Evolutionary conservation across 1,284 basidiomycete genomes (phyloP).

Genomic region (Calocybe gambosa): DNA sequence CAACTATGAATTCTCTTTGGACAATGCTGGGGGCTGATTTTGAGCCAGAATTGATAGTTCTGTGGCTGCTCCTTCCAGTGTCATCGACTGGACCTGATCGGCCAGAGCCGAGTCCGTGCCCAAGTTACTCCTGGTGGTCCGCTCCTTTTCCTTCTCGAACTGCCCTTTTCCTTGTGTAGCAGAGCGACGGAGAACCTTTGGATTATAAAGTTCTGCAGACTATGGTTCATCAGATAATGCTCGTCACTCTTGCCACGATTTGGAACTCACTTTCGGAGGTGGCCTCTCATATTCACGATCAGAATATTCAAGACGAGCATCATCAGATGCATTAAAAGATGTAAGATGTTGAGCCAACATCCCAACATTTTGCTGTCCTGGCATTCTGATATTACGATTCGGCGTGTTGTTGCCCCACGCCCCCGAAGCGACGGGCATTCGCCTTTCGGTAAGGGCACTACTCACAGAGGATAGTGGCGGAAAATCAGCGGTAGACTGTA

Average conservation of each 20-base stretch:
- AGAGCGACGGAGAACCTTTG: conserved; percentile 32
- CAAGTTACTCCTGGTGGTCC: conserved; percentile 20
- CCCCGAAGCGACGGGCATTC: conserved; percentile 44
- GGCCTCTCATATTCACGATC: conserved; percentile 47
- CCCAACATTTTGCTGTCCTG: conserved; percentile 21
- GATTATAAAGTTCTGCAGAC: conserved; percentile 49
- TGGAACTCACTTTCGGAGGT: conserved; percentile 33
- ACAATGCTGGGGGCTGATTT: neutral
- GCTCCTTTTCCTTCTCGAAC: conserved; percentile 22
- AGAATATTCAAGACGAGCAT: conserved; percentile 38
- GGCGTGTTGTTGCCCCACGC: conserved; percentile 64
- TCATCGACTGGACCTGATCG: conserved; percentile 30
- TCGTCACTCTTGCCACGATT: neutral
- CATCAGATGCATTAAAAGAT: conserved; percentile 15
- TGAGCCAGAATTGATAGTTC: conserved; percentile 3
- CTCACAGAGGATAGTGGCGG: conserved; percentile 51
- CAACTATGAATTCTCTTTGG: conserved; percentile 6
- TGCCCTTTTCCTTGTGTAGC: conserved; percentile 13
- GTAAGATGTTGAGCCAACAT: conserved; percentile 32
- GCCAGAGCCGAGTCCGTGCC: conserved; percentile 27
- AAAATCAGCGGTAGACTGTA: conserved; percentile 59
- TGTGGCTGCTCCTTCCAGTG: conserved; percentile 24
- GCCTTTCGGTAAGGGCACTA: conserved; percentile 36
- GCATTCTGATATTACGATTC: conserved; percentile 47
- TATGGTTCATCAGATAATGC: conserved; percentile 9